A percentile compares a stretch with the other conserved stretches of the same genome.
These are phyloP conservation scores for Colletotrichum siamense DNA, from an alignment of 2,329 filamentous ascomycete genomes.

Conservation along the genomic window DNA sequence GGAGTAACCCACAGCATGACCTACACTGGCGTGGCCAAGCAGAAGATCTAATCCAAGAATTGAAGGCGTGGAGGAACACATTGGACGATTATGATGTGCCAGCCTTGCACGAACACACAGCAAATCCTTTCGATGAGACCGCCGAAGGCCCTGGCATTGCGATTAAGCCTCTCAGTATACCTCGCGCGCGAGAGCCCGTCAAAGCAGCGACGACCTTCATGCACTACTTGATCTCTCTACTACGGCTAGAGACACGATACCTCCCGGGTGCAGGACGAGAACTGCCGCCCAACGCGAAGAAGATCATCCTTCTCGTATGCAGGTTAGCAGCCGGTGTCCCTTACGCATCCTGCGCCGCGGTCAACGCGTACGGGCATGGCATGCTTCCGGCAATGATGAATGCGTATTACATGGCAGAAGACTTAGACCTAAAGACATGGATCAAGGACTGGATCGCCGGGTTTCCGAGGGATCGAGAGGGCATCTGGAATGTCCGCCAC, in stretches of 20 bases:
- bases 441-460: constrained; percentile 3
- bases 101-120: neutral
- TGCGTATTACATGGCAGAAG: neutral
- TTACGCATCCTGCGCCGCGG: neutral
- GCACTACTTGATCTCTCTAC: neutral
- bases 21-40: neutral
- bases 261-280: neutral
- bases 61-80: neutral
- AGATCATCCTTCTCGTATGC: neutral
- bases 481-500: constrained; percentile 2
- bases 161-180: neutral
- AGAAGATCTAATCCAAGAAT: neutral
- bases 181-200: neutral
- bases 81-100: neutral
- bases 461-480: neutral
- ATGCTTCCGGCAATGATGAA: constrained; percentile 7
- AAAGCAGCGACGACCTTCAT: constrained; percentile 3
- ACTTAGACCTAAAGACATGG: neutral
- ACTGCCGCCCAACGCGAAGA: neutral
- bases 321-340: neutral
- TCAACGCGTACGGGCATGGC: neutral
- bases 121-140: neutral
- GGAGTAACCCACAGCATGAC: constrained; percentile 4
- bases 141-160: neutral
- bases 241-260: neutral